Base-by-base conservation (phyloP, 2,329 filamentous ascomycete genomes). In the Diplodia intermedia region DNA sequence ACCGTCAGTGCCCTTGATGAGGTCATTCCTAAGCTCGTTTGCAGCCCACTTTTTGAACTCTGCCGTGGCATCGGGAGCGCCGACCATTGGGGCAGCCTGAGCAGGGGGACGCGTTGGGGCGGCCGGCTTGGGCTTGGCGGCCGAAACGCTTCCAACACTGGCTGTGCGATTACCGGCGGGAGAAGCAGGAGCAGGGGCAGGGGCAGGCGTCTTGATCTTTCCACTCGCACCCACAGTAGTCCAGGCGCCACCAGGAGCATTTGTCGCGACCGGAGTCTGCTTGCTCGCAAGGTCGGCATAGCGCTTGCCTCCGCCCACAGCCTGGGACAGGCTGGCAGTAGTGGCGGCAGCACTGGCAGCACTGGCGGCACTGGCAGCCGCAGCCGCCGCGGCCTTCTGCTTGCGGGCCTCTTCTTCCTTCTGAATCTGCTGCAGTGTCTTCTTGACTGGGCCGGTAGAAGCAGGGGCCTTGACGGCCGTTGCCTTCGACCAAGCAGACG, bases 281-380 rank as follows among this genome's bases (percentile, higher is more conserved):
- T 97, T 97, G 78, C 93, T 89, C 7, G 95, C 95, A 33, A 99
- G 88, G 78, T 97, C 95, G 23, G 95, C 94, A 79, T 98, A 98
- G 67, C 94, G 91, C 83, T 98, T 98, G 49, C 91, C 91, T 26
- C 77, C 72, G 33, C 77, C 72, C 6, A 74, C 65, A n/a, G 74
- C 74, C 31, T 68, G 66, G 6, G 60, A 63, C 20, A 56, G 7
- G 36, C 23, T 31, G 29, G 36, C 54, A 31, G 65, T 79, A 11
- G 84, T 78, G 52, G 84, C 79, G 12, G 81, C 77, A 47, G 81
- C 80, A 69, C 82, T 80, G 6, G 78, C 74, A 20, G 83, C 77
- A 20, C 18, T 62, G 26, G 84, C 80, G 12, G 83, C 78, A 29
- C 79, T 77, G 4, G 81, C 80, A 49, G 81, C 81, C 8, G 84